Evolutionary conservation across 176 grass and related monocot genomes (phyloP), one percentile per base, ranked within the genome.

Genomic region (Oryza brachyantha): DNA sequence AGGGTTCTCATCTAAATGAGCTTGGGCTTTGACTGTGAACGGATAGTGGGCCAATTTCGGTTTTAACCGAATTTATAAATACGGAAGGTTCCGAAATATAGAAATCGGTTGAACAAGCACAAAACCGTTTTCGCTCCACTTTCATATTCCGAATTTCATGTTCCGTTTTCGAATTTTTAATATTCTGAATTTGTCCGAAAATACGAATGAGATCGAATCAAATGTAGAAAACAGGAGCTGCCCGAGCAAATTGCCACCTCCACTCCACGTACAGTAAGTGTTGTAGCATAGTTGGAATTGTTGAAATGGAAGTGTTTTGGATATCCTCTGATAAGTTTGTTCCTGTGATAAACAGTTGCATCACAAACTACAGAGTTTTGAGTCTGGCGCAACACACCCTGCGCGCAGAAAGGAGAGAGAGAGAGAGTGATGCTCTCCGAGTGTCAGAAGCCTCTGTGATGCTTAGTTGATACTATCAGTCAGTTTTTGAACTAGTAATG

Each of bases 221-320:
- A n/a, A n/a, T n/a, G n/a, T n/a, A n/a, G n/a, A n/a, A n/a, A n/a
- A n/a, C n/a, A 99, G 72, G 92, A 99, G 67, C 84, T 99, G 62
- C 96, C 96, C 12, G 96, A 99, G 73, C 92, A 99, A 77, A 99
- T 99, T 7, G 96, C 95, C 63, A 99, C 92, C 40, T 95, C 96
- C 37, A 99, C 40, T 95, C 96, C 37, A 99, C 96, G 37, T 99
- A 99, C 72, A 99, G 96, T 99, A 93, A 95, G 96, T 88, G 14
- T 13, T 24, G 4, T 32, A 32, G 14, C 70, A 0, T 8, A 9
- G 13, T 4, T 43, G 9, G 28, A 19, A 3, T 17, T 5, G 1
- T 35, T 76, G 2, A 42, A 14, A 5, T 62, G 0, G 7, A 0
- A 5, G 2, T 32, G 3, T 34, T 70, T 0, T 35, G 1, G 7